phyloP scores from a whole-genome alignment of 306 rosid genomes.

The Coriaria nepalensis region DNA sequence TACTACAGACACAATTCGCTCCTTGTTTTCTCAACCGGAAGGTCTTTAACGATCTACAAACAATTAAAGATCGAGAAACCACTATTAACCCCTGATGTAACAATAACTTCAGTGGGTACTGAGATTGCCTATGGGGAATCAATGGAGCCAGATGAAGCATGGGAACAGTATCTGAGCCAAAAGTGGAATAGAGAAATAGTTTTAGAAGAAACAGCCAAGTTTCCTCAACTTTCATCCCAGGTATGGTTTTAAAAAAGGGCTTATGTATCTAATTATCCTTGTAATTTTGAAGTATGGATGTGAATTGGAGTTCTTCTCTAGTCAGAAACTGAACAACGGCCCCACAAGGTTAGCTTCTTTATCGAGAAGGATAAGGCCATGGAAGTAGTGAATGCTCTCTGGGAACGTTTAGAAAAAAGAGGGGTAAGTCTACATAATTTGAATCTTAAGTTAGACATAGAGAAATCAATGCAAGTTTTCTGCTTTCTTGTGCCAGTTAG shows the following conservation, averaged over 20 bases:
- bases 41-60: conserved; percentile 46
- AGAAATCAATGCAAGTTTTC: no score
- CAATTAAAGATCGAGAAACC: conserved; percentile 47
- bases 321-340: conserved; percentile 64
- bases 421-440: conserved; percentile 41
- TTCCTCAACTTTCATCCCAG: conserved; percentile 57
- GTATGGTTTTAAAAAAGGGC: conserved; percentile 16
- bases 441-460: conserved; percentile 2
- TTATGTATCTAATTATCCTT: neutral
- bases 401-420: conserved; percentile 34
- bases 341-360: conserved; percentile 79
- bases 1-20: conserved; percentile 62
- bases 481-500: conserved; percentile 31
- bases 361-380: conserved; percentile 48
- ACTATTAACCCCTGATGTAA: conserved; percentile 61
- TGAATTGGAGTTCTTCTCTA: conserved; percentile 6
- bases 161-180: conserved; percentile 40
- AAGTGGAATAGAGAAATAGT: conserved; percentile 61
- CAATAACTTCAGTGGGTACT: conserved; percentile 72
- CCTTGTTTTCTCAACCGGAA: conserved; percentile 81
- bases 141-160: conserved; percentile 41
- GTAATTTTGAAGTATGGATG: neutral
- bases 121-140: conserved; percentile 57
- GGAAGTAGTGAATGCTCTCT: conserved; percentile 29
- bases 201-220: conserved; percentile 51